These are phyloP conservation scores for Neofusicoccum parvum DNA, from an alignment of 2,329 filamentous ascomycete genomes.

Conservation along the genomic window DNA sequence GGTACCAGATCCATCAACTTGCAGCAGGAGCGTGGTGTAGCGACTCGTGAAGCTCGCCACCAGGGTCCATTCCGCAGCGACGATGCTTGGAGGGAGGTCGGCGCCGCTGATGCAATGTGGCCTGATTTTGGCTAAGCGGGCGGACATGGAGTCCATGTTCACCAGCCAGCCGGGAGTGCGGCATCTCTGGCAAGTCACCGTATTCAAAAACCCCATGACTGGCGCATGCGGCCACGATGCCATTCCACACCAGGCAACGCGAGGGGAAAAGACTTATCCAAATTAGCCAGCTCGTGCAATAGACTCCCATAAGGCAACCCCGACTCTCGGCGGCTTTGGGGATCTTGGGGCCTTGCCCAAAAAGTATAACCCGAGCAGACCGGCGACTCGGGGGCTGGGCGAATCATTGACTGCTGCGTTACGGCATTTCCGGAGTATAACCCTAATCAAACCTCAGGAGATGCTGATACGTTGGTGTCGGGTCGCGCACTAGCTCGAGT, in stretches of 20 bases:
- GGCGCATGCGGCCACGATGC: not conserved
- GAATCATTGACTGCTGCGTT: not conserved
- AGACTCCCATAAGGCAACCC: constrained; percentile 12
- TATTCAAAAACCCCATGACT: not conserved
- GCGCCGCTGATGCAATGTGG: not conserved
- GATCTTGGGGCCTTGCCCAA: not conserved
- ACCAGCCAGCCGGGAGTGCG: not conserved
- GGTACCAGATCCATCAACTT: not conserved
- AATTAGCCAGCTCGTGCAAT: not conserved
- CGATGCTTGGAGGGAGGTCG: not conserved
- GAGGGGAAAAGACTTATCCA: not conserved
- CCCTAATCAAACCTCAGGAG: constrained; percentile 16
- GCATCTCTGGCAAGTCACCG: not conserved
- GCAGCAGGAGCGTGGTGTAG: not conserved
- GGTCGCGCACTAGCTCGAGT: constrained; percentile 1
- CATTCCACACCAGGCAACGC: not conserved
- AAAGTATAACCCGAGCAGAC: not conserved
- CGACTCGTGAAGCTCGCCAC: constrained; percentile 1
- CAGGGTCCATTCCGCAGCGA: not conserved
- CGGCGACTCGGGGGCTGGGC: not conserved
- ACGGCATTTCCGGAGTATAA: constrained; percentile 16
- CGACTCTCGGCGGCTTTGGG: not conserved
- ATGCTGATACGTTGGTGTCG: constrained; percentile 4
- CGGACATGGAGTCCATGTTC: not conserved
- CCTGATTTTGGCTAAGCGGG: not conserved